Evolutionary conservation across 371 early-diverging fungal genomes (phyloP), one percentile per base, ranked within the genome.

Genomic region (Haplosporangium sp.): DNA sequence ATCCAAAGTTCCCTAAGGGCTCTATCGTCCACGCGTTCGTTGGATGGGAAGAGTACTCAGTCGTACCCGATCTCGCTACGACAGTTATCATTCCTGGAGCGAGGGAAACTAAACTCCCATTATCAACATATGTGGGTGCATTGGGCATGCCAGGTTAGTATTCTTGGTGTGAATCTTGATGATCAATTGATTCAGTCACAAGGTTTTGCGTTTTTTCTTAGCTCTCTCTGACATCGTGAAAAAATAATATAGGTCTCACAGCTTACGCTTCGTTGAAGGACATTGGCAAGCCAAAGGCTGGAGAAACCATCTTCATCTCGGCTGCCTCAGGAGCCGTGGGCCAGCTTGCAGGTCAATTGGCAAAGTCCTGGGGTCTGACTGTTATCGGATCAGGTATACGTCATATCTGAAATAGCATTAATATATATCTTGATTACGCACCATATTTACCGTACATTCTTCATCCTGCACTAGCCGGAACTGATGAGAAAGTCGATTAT

Each of bases 261-360:
- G 92, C 69, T 73, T 89, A 88, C 83, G 83, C 58, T 82, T 86
- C 63, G 56, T 81, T 68, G 20, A 60, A 86, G 53, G 83, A 84
- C 52, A 82, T 88, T 62, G 87, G 89, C n/a, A 74, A 85, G 9
- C 90, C 92, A 56, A 91, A 91, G 81, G 82, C 73, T 4, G 93
- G 93, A 44, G 93, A 94, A 52, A 92, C 93, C 2, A 82, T 89
- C 20, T 84, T 88, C 55, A 84, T 89, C 9, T 88, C 87, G 34
- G 84, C 88, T 37, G 88, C 89, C 1, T 63, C 89, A 35, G 92
- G 93, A 10, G 92, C 92, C 15, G 93, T 90, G 6, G 93, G 76
- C 20, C 92, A 90, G 61, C 86, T 88, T 45, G 90, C 88, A n/a
- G 89, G 88, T 20, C 92, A 93, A 77, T 82, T 92, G 39, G 88